These are phyloP conservation scores for Fusarium sp. DNA, from an alignment of 2,329 filamentous ascomycete species.

Conservation along the genomic window DNA sequence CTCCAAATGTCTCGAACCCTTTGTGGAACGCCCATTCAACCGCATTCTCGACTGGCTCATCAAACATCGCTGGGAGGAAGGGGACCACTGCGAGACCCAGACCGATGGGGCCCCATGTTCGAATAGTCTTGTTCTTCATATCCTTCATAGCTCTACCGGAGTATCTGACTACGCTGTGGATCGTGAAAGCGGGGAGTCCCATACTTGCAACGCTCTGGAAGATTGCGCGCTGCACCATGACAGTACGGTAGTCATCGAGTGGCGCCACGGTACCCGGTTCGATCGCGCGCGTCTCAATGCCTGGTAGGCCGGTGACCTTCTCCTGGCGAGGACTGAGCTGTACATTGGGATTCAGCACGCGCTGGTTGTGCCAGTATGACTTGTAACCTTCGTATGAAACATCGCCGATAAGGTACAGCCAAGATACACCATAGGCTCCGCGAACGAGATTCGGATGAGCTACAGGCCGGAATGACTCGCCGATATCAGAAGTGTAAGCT, in stretches of 20 bases:
- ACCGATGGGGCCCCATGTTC: constrained; percentile 92
- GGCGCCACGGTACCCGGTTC: constrained; percentile 64
- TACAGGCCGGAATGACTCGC: constrained; percentile 93
- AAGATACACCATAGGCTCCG: constrained; percentile 87
- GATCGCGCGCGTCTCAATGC: constrained; percentile 43
- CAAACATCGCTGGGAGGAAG: constrained; percentile 84
- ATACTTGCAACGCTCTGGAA: constrained; percentile 94
- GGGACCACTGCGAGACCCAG: constrained; percentile 81
- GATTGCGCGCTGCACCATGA: constrained; percentile 89
- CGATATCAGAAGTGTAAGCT: constrained; percentile 95
- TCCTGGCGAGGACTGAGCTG: constrained; percentile 61
- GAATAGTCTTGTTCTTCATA: constrained; percentile 75
- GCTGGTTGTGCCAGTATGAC: constrained; percentile 87
- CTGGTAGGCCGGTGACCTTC: constrained; percentile 57
- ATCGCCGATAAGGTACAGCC: constrained; percentile 91
- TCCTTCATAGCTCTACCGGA: constrained; percentile 87
- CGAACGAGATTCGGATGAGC: constrained; percentile 86
- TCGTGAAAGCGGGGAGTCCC: constrained; percentile 92
- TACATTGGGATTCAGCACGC: constrained; percentile 72
- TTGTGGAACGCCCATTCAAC: constrained; percentile 92
- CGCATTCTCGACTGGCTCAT: constrained; percentile 90
- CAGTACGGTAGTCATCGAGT: constrained; percentile 87
- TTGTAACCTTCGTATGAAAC: constrained; percentile 95
- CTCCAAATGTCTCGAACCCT: constrained; percentile 78
- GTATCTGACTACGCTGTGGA: constrained; percentile 91